A percentile compares a stretch with the other conserved stretches of the same genome.
phyloP scores from a whole-genome alignment of 768 basidiomycete species.

The Trametes cinnabarina region DNA sequence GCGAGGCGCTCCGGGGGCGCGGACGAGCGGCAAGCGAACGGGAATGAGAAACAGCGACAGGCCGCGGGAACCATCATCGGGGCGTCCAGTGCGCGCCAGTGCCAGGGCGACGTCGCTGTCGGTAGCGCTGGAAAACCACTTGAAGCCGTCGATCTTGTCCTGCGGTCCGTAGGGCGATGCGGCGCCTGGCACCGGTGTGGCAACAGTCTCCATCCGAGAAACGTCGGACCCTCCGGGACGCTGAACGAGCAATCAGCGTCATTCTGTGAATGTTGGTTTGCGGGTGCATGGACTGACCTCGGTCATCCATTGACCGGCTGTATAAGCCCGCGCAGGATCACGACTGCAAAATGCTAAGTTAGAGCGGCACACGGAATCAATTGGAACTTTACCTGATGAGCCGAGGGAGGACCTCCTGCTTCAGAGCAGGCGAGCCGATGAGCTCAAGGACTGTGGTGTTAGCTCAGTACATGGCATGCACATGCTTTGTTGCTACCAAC shows the following conservation, averaged over 20 bases:
- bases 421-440: conserved; percentile 57
- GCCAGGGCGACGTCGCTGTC: conserved; percentile 73
- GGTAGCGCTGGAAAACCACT: conserved; percentile 85
- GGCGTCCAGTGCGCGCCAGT: conserved; percentile 66
- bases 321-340: conserved; percentile 59
- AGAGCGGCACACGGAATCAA: background rate
- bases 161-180: conserved; percentile 43
- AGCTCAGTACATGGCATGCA: background rate
- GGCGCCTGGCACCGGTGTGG: conserved; percentile 37
- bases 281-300: conserved; percentile 44
- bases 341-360: conserved; percentile 40
- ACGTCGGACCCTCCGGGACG: conserved; percentile 76
- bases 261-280: background rate
- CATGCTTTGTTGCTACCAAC: background rate
- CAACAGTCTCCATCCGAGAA: conserved; percentile 68
- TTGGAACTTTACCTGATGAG: conserved; percentile 50
- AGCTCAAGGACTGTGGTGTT: conserved; percentile 55
- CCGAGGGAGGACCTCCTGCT: conserved; percentile 53
- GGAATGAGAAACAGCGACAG: conserved; percentile 77
- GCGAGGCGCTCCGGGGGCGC: conserved; percentile 36
- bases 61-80: conserved; percentile 54
- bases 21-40: conserved; percentile 51
- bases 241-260: conserved; percentile 31
- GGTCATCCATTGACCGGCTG: conserved; percentile 85
- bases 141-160: conserved; percentile 66